Percentiles rank a stretch among this genome's conserved stretches.
Conservation (phyloP, 352 stramenopile genomes). For the Hyaloperonospora brassicae region DNA sequence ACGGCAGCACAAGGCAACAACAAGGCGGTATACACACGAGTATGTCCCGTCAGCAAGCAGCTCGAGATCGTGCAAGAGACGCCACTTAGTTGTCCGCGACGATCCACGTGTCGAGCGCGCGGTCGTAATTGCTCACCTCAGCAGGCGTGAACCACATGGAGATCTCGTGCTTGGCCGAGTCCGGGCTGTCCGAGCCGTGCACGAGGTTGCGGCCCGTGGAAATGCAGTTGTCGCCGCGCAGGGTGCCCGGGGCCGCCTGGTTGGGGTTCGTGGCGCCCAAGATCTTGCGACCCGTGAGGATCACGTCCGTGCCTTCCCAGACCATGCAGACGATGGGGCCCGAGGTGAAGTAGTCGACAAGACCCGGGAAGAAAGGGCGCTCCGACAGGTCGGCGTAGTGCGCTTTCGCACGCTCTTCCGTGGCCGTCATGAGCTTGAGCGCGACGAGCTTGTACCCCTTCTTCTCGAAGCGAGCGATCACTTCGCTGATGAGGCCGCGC, state of each 20-base stretch:
- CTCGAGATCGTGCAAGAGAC: not conserved
- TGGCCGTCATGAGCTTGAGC: slow-evolving; percentile 91
- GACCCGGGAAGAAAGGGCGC: slow-evolving; percentile 89
- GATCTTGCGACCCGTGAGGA: slow-evolving; percentile 93
- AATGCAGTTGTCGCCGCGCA: slow-evolving; percentile 92
- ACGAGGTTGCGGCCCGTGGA: slow-evolving; percentile 86
- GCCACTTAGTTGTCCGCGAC: slow-evolving; percentile 83
- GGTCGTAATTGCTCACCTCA: slow-evolving; percentile 88
- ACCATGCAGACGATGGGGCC: slow-evolving; percentile 95
- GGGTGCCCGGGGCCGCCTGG: slow-evolving; percentile 87
- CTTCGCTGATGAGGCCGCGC: slow-evolving; percentile 89
- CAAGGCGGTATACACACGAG: no score
- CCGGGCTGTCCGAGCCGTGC: slow-evolving; percentile 88
- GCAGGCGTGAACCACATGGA: slow-evolving; percentile 90
- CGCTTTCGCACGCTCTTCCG: slow-evolving; percentile 81
- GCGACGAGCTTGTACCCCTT: slow-evolving; percentile 94
- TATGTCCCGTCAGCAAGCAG: not conserved
- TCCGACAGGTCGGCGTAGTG: slow-evolving; percentile 92
- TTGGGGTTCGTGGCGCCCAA: slow-evolving; percentile 92
- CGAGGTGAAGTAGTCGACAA: slow-evolving; percentile 88
- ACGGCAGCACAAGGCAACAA: slow-evolving; percentile 5
- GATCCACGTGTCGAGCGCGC: slow-evolving; percentile 82
- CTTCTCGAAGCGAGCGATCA: slow-evolving; percentile 93
- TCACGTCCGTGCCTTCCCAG: slow-evolving; percentile 90
- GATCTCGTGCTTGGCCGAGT: slow-evolving; percentile 90